Conservation (phyloP, 2,329 filamentous ascomycete genomes). For the Acrodontium crateriforme region DNA sequence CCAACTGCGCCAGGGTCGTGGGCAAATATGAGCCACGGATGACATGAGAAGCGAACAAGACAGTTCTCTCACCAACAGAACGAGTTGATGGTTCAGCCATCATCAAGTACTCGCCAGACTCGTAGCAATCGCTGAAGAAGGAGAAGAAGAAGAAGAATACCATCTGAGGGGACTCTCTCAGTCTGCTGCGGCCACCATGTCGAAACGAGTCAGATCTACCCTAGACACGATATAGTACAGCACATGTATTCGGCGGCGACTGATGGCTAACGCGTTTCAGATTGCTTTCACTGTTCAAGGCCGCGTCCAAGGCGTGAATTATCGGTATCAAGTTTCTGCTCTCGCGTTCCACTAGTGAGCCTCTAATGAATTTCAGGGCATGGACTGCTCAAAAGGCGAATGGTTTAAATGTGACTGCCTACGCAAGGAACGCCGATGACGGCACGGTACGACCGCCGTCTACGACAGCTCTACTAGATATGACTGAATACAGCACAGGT, state of each 20-base stretch:
- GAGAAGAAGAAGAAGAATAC: too few relatives aligned
- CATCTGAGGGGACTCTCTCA: neutral
- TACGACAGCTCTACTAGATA: slow-evolving; percentile 1
- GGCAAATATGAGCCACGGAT: too few relatives aligned
- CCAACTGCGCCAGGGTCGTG: too few relatives aligned
- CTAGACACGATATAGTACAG: too few relatives aligned
- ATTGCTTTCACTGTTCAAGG: slow-evolving; percentile 36
- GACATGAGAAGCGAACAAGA: too few relatives aligned
- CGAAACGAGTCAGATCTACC: too few relatives aligned
- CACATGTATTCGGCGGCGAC: too few relatives aligned
- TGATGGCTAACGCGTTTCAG: slow-evolving; percentile 14
- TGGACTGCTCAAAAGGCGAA: slow-evolving; percentile 32
- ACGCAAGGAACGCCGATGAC: slow-evolving; percentile 32
- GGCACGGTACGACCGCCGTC: slow-evolving; percentile 23
- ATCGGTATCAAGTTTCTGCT: slow-evolving; percentile 26
- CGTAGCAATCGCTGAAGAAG: too few relatives aligned
- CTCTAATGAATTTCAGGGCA: slow-evolving; percentile 16
- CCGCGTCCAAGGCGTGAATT: slow-evolving; percentile 38
- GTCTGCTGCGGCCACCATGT: slow-evolving; percentile 15
- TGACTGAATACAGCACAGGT: slow-evolving; percentile 42
- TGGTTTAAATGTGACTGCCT: slow-evolving; percentile 31
- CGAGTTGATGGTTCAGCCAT: too few relatives aligned
- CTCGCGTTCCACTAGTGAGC: neutral
- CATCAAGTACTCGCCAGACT: too few relatives aligned
- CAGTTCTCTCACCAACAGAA: too few relatives aligned